Evolutionary conservation across 208 protist species (phyloP), one percentile per base, ranked within the genome.

Genomic region (Crithidia bombi): DNA sequence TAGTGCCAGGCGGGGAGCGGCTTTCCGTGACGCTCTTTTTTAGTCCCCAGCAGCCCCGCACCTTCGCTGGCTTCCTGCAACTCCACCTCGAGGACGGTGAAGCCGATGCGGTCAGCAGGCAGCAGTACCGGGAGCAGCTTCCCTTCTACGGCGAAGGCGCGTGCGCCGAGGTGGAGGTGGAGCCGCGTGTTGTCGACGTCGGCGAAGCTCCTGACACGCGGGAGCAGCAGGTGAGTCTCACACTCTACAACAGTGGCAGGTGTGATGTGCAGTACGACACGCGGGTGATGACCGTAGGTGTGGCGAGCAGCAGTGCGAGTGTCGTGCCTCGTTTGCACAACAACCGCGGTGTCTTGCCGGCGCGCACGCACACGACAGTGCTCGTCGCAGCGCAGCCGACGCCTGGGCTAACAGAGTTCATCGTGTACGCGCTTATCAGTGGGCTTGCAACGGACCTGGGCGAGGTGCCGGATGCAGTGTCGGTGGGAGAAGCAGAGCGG

Each of bases 161-260:
- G 32, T 70, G 82, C 52, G 91, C 84, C 19, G 64, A 81, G 6
- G 79, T 98, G 28, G 81, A 89, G 56, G 64, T 97, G 33, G 90
- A 96, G 63, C 95, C 95, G 30, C 75, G 76, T 19, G 56, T 62
- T 11, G 69, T 97, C 50, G 83, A 93, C 76, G 79, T 75, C 69
- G 72, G 85, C 21, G 81, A 87, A 41, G 66, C 66, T n/a, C 38
- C 56, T 5, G 81, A 92, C 41, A 82, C 85, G 23, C 76, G 85
- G 6, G 74, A 83, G 41, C 63, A 90, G 44, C 67, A 82, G 54
- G 81, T 79, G 32, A 69, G 76, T 30, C 79, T 95, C 59, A 95
- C 90, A 7, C 75, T 97, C 21, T 97, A 92, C 81, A 96, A 96
- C 73, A 93, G 89, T 69, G 75, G 90, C 57, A 25, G 86, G 10